A percentile compares a stretch with the other conserved stretches of the same genome.
These are phyloP conservation scores for Carex arenaria DNA, from an alignment of 202 grass and related monocot genomes.

Conservation along the genomic window DNA sequence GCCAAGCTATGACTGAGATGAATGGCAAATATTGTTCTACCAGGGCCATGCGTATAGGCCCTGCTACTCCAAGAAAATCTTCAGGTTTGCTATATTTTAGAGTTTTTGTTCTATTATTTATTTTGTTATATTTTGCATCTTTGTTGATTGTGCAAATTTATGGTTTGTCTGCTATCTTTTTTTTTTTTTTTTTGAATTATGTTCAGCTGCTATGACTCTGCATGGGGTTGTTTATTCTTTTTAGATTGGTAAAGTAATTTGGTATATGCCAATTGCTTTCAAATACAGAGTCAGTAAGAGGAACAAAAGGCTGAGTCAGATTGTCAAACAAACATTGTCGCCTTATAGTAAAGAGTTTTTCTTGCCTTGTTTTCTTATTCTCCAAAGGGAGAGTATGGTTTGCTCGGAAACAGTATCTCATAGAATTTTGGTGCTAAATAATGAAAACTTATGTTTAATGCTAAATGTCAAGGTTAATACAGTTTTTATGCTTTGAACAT, in stretches of 20 bases:
- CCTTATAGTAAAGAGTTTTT: background rate
- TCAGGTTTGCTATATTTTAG: slow-evolving; percentile 42
- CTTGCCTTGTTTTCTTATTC: background rate
- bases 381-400: background rate
- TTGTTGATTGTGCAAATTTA: background rate
- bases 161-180: background rate
- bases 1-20: slow-evolving; percentile 84
- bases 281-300: background rate
- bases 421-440: background rate
- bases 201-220: background rate
- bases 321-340: background rate
- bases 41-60: slow-evolving; percentile 89
- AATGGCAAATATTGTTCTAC: slow-evolving; percentile 91
- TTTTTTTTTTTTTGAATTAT: background rate
- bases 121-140: background rate
- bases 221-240: background rate
- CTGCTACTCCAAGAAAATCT: slow-evolving; percentile 89
- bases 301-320: background rate
- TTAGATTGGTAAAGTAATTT: background rate
- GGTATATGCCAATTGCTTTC: background rate
- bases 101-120: background rate
- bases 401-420: background rate
- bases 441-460: background rate
- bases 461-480: background rate
- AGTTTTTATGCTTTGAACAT: background rate